Percentiles rank a stretch among this genome's conserved stretches.
phyloP scores from a whole-genome alignment of 306 rosid genomes.

The Cucurbita argyrosperma region DNA sequence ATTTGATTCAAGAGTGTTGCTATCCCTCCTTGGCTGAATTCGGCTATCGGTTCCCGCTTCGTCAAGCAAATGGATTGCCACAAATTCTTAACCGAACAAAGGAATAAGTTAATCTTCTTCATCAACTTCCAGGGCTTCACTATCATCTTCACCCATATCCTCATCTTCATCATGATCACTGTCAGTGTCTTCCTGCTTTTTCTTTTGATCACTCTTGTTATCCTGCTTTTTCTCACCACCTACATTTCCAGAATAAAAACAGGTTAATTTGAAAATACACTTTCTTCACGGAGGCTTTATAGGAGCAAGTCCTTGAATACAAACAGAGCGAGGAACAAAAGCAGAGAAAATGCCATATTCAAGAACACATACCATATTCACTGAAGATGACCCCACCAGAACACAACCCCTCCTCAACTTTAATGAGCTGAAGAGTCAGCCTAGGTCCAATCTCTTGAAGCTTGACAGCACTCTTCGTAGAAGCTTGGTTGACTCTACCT shows the following conservation, averaged over 20 bases:
- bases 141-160: neutral
- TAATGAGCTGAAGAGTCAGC: conserved; percentile 77
- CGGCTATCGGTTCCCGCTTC: neutral
- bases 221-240: conserved; percentile 35
- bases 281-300: neutral
- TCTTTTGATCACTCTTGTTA: neutral
- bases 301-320: too few relatives aligned
- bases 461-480: conserved; percentile 85
- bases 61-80: neutral
- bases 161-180: conserved; percentile 7
- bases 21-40: neutral
- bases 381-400: conserved; percentile 71
- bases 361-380: conserved; percentile 39
- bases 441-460: conserved; percentile 97
- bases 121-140: conserved; percentile 15
- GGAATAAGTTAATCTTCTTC: neutral
- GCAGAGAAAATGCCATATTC: neutral
- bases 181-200: conserved; percentile 13
- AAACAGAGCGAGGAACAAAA: neutral
- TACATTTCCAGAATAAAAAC: conserved; percentile 17
- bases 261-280: neutral
- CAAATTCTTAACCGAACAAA: neutral
- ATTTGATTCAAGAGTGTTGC: neutral
- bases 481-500: conserved; percentile 69
- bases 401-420: conserved; percentile 79